These are phyloP conservation scores for Cryphonectria nitschkei DNA, from an alignment of 2,329 filamentous ascomycete species.

Conservation along the genomic window DNA sequence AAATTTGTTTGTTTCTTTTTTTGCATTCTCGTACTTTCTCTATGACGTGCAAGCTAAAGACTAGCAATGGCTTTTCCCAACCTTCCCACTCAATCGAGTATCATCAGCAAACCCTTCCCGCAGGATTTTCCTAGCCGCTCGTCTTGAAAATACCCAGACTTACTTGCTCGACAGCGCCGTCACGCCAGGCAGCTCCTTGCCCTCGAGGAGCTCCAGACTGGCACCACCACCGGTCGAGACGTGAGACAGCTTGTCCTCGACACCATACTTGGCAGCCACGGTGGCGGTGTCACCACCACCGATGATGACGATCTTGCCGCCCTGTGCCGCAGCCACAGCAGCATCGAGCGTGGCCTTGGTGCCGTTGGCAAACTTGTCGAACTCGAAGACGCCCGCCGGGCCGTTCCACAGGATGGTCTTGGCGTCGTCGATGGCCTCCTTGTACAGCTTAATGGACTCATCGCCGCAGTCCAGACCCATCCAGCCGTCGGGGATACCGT, in stretches of 20 bases:
- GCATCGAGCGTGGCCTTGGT: conserved; percentile 93
- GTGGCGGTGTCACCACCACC: conserved; percentile 98
- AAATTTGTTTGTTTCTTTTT: conserved; percentile 7
- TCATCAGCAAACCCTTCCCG: conserved; percentile 28
- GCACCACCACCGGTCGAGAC: conserved; percentile 97
- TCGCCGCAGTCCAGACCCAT: conserved; percentile 96
- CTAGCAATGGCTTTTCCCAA: conserved; percentile 38
- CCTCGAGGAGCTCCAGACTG: conserved; percentile 93
- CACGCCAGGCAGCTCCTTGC: conserved; percentile 96
- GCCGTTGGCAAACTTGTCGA: conserved; percentile 88
- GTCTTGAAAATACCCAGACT: conserved; percentile 35
- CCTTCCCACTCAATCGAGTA: conserved; percentile 34
- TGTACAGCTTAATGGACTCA: conserved; percentile 86
- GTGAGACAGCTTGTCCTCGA: conserved; percentile 96
- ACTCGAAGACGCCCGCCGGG: conserved; percentile 95
- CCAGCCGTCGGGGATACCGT: conserved; percentile 95
- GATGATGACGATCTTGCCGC: conserved; percentile 96
- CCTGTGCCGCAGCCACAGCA: conserved; percentile 77
- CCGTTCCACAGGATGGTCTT: conserved; percentile 99
- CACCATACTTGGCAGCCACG: conserved; percentile 94
- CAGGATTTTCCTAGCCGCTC: neutral
- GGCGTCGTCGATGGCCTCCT: conserved; percentile 81
- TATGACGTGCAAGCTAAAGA: conserved; percentile 37
- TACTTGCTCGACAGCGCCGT: conserved; percentile 82
- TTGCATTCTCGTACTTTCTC: conserved; percentile 25